Base-by-base conservation (phyloP, 805 yeast species). In the Candida multigemmis region DNA sequence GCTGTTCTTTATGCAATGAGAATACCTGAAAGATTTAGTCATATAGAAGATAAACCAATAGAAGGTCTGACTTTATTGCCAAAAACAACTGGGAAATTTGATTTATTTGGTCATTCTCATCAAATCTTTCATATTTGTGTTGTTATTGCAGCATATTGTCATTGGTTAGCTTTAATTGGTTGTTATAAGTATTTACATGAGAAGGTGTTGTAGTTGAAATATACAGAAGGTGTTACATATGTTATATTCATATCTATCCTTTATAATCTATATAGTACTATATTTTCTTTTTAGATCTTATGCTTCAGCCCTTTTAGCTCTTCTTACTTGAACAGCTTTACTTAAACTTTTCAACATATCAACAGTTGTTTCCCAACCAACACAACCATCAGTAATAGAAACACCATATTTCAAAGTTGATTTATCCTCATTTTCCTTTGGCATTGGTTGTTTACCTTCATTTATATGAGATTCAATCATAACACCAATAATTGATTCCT, bases 381-480 rank as follows among this genome's bases (percentile, higher is more conserved):
- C 86, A 68, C 98, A 89, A 17, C 96, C 95, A 56, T 89, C 98
- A n/a, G 98, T 89, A 44, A 89, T 86, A 16, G 94, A 82, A 37
- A 86, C 83, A 36, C 98, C 98, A 60, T 89, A 89, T 47, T 80
- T 73, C 57, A 89, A 71, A 10, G 56, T 53, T 9, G 25, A 21
- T 27, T 31, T 37, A 29, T 66, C 67, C 48, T 79, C 78, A 29
- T 94, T 95, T 8, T 54, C 49, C 24, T 83, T 71, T 32, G 89
- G 87, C 34, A 86, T 86, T 46, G 81, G 77, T 65, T 91, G 98
- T 61, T 93, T 79, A 28, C 98, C 98, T 52, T 81, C 96, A 35
- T 68, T 71, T 41, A 91, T 72, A 51, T 89, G 83, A 33, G 93
- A 78, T 67, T 91, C 98, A 48, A 91, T 86, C 98, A 91, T 91